Conservation (phyloP, 495 filamentous ascomycete genomes). For the Tetracladium setigerum region DNA sequence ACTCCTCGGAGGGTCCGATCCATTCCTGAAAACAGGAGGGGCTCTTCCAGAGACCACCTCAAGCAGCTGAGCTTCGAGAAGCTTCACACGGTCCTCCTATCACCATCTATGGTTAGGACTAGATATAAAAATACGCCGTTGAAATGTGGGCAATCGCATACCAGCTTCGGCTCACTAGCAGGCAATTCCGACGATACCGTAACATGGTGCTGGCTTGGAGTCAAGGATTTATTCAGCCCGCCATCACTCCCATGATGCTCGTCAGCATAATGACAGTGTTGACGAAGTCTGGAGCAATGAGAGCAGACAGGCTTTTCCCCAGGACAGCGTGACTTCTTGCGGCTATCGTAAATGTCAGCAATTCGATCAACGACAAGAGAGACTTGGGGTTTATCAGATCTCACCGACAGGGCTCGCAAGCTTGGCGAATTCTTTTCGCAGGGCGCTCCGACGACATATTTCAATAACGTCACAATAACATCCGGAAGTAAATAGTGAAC, state of each 20-base stretch:
- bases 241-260: slow-evolving; percentile 27
- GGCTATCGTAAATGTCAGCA: slow-evolving; percentile 22
- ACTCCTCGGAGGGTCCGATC: too few relatives aligned
- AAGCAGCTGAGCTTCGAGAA: slow-evolving; percentile 33
- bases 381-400: slow-evolving; percentile 1
- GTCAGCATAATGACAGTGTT: slow-evolving; percentile 34
- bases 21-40: too few relatives aligned
- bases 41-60: slow-evolving; percentile 17
- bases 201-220: not conserved
- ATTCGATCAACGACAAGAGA: not conserved
- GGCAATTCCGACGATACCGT: not conserved
- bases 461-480: too few relatives aligned
- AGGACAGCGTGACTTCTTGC: slow-evolving; percentile 42
- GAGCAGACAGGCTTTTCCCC: slow-evolving; percentile 42
- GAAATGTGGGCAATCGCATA: not conserved
- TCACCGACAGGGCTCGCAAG: slow-evolving; percentile 42
- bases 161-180: not conserved
- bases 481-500: too few relatives aligned
- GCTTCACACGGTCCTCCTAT: slow-evolving; percentile 35
- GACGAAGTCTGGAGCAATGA: slow-evolving; percentile 34
- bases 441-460: slow-evolving; percentile 24
- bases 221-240: slow-evolving; percentile 4
- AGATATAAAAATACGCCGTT: too few relatives aligned
- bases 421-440: slow-evolving; percentile 36
- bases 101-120: not conserved